phyloP scores from a whole-genome alignment of 352 stramenopile genomes.

The Achlya hypogyna region DNA sequence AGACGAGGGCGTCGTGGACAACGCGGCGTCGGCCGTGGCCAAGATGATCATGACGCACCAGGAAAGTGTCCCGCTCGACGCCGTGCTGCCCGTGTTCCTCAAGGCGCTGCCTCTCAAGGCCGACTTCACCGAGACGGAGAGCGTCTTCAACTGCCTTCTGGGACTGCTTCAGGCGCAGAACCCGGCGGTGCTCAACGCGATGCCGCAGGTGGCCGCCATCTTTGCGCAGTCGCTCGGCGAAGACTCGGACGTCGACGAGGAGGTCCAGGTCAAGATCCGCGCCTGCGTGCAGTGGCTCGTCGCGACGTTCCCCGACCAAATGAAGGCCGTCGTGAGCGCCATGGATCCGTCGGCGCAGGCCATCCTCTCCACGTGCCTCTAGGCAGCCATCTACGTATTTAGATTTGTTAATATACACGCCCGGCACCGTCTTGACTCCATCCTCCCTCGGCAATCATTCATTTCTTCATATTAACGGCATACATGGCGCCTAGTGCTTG shows the following conservation, averaged over 20 bases:
- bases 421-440: background rate
- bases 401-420: conserved; percentile 10
- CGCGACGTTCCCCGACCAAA: conserved; percentile 59
- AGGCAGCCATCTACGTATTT: conserved; percentile 23
- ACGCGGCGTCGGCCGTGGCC: conserved; percentile 87
- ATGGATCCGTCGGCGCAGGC: conserved; percentile 64
- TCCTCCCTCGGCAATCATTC: background rate
- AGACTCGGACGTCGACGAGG: conserved; percentile 57
- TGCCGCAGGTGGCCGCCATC: conserved; percentile 68
- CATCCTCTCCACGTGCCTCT: conserved; percentile 27
- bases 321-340: conserved; percentile 65
- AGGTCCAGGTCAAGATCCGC: conserved; percentile 67
- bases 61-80: conserved; percentile 76
- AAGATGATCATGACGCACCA: conserved; percentile 88
- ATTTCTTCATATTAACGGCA: background rate
- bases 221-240: conserved; percentile 65
- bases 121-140: conserved; percentile 94
- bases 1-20: conserved; percentile 87
- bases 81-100: conserved; percentile 92
- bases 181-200: conserved; percentile 50
- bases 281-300: conserved; percentile 53
- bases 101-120: conserved; percentile 90
- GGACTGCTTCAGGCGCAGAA: conserved; percentile 89
- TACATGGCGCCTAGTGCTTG: background rate
- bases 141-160: conserved; percentile 92